Percentiles rank a stretch among this genome's conserved stretches.
These are phyloP conservation scores for Lachnum nothofagi DNA, from an alignment of 2,329 filamentous ascomycete species.

Conservation along the genomic window DNA sequence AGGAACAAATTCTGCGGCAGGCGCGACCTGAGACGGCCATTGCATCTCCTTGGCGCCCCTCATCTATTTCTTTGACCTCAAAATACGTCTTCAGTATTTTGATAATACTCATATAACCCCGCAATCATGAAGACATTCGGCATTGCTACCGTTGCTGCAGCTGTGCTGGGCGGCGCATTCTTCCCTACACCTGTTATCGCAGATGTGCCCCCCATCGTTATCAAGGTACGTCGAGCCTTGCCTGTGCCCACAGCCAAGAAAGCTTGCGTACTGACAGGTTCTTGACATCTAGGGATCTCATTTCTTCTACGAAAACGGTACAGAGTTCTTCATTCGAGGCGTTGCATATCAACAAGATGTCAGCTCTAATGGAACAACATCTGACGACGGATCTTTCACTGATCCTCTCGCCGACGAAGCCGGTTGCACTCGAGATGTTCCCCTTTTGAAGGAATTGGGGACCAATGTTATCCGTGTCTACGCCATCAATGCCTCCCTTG, in stretches of 20 bases:
- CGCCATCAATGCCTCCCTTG: slow-evolving; percentile 71
- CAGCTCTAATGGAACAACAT: slow-evolving; percentile 49
- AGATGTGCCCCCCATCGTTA: slow-evolving; percentile 51
- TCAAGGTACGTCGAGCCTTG: slow-evolving; percentile 33
- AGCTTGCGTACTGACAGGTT: not conserved
- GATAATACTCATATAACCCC: slow-evolving; percentile 15
- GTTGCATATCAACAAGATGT: slow-evolving; percentile 89
- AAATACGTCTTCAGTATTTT: not conserved
- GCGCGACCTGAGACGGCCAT: not conserved
- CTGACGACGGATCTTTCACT: slow-evolving; percentile 54
- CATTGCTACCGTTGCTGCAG: slow-evolving; percentile 37
- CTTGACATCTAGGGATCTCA: slow-evolving; percentile 29
- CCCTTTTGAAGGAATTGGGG: slow-evolving; percentile 68
- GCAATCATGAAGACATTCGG: slow-evolving; percentile 50
- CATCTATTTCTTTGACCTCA: not conserved
- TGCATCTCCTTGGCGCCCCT: not conserved
- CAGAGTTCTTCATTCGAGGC: slow-evolving; percentile 90
- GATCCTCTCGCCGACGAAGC: slow-evolving; percentile 74
- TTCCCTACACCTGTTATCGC: slow-evolving; percentile 46
- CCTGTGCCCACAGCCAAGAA: slow-evolving; percentile 3
- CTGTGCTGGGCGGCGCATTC: slow-evolving; percentile 48
- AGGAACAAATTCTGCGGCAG: not conserved
- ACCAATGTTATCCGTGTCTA: slow-evolving; percentile 97
- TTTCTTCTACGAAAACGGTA: slow-evolving; percentile 49
- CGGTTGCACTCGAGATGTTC: slow-evolving; percentile 78